These are phyloP conservation scores for Verticillium klebahnii DNA, from an alignment of 2,329 filamentous ascomycete species.

Conservation along the genomic window DNA sequence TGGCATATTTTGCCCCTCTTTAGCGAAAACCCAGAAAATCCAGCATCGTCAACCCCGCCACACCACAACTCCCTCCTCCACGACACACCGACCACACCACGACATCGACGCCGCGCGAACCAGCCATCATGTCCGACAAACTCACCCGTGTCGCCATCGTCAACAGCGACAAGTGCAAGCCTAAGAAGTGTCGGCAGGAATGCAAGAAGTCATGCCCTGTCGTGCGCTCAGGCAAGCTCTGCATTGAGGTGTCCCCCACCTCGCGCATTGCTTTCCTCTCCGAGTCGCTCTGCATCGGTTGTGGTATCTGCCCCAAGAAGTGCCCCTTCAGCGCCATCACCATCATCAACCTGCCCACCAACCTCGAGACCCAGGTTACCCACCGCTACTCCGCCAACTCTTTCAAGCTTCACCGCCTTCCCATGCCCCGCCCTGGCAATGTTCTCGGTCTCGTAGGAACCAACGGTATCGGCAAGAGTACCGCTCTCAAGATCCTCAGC, in stretches of 20 bases:
- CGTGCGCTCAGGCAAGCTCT: conserved; percentile 93
- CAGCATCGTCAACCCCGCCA: neutral
- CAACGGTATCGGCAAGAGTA: conserved; percentile 99
- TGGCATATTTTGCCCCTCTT: neutral
- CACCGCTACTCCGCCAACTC: conserved; percentile 99
- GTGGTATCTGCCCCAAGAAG: conserved; percentile 99
- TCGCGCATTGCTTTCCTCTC: conserved; percentile 98
- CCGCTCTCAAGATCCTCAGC: conserved; percentile 96
- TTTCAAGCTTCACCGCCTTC: conserved; percentile 97
- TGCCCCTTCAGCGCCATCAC: conserved; percentile 98
- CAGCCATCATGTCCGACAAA: conserved; percentile 74
- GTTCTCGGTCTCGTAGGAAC: conserved; percentile 96
- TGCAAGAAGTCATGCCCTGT: conserved; percentile 99
- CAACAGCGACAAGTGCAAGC: conserved; percentile 78
- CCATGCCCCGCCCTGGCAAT: conserved; percentile 91
- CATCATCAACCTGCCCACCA: conserved; percentile 99
- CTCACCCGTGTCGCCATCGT: conserved; percentile 98
- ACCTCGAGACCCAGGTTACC: conserved; percentile 96
- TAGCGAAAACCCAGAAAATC: neutral
- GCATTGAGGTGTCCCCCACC: conserved; percentile 84
- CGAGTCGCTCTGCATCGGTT: conserved; percentile 92
- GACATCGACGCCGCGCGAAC: neutral
- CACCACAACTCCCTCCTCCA: neutral
- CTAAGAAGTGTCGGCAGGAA: conserved; percentile 94
- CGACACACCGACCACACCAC: neutral